These are phyloP conservation scores for Aspergillus cristatus DNA, from an alignment of 495 filamentous ascomycete species.

Conservation along the genomic window DNA sequence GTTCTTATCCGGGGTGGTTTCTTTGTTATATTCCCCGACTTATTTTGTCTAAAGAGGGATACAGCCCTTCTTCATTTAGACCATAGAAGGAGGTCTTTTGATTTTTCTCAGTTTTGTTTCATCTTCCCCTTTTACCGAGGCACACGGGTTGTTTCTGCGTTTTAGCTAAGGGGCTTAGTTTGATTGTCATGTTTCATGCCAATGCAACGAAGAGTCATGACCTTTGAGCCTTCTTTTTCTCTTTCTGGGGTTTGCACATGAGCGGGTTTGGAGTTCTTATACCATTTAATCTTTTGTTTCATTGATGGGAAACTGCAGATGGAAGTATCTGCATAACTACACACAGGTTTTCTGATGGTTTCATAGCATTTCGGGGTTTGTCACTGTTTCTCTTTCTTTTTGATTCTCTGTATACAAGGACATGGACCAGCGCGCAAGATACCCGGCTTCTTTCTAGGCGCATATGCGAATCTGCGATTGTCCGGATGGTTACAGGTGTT, in stretches of 20 bases:
- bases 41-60: too few species aligned
- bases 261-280: too few species aligned
- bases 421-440: too few species aligned
- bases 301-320: too few species aligned
- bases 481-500: too few species aligned
- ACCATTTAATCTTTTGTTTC: too few species aligned
- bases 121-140: constrained; percentile 14
- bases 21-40: constrained; percentile 20
- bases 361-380: too few species aligned
- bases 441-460: too few species aligned
- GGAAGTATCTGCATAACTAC: too few species aligned
- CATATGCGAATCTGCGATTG: too few species aligned
- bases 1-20: not conserved
- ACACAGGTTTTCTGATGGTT: too few species aligned
- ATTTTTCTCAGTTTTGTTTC: constrained; percentile 8
- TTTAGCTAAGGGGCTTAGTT: constrained; percentile 19
- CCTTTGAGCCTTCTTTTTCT: constrained; percentile 16
- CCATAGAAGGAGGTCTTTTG: constrained; percentile 24
- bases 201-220: constrained; percentile 42
- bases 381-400: constrained; percentile 4
- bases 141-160: constrained; percentile 12
- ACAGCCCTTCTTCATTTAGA: constrained; percentile 16
- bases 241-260: constrained; percentile 9
- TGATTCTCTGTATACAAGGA: not conserved
- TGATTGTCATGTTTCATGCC: constrained; percentile 30